Evolutionary conservation across 2,329 filamentous ascomycete genomes (phyloP), one percentile per base, ranked within the genome.

Genomic region (Fonsecaea erecta): DNA sequence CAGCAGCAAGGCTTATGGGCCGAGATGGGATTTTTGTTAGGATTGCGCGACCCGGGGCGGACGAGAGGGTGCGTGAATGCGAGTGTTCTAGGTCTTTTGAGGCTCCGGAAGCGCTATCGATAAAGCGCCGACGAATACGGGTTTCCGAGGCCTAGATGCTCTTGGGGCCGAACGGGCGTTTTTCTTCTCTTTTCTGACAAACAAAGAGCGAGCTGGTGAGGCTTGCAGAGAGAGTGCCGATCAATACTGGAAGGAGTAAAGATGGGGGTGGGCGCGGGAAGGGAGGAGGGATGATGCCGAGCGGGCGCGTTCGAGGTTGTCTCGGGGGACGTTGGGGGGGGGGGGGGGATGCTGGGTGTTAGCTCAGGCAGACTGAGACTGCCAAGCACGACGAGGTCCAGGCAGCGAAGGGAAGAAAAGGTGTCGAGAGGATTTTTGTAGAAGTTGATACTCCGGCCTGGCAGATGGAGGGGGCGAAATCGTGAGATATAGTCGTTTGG

Each of bases 161-260:
- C 52, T 52, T 37, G 16, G 40, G 28, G 34, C n/a, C 51, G 26
- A n/a, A 11, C 51, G 55, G 18, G 53, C 30, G 35, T 53, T 37
- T 40, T 48, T 48, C 43, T 24, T 24, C 43, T 48, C 43, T 48
- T 46, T 48, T 48, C 43, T 48, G 18, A 48, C 43, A 48, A 48
- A 48, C 43, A 48, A 48, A 48, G 43, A 48, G 55, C 32, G 57
- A 61, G 56, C 12, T 53, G 24, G 43, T 53, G 64, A 70, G 68
- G 70, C 68, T 71, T 66, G 70, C 70, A 68, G 68, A 66, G 56
- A 32, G 53, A 48, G n/a, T 60, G 70, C 51, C 60, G 70, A 70
- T 69, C 66, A 70, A 53, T 71, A 64, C 68, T 55, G 58, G 16
- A 65, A 63, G 32, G 14, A 51, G 66, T 53, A 59, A 63, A 34